Evolutionary conservation across 495 filamentous ascomycete genomes (phyloP).

Genomic region (Chaetomium cochliodes): DNA sequence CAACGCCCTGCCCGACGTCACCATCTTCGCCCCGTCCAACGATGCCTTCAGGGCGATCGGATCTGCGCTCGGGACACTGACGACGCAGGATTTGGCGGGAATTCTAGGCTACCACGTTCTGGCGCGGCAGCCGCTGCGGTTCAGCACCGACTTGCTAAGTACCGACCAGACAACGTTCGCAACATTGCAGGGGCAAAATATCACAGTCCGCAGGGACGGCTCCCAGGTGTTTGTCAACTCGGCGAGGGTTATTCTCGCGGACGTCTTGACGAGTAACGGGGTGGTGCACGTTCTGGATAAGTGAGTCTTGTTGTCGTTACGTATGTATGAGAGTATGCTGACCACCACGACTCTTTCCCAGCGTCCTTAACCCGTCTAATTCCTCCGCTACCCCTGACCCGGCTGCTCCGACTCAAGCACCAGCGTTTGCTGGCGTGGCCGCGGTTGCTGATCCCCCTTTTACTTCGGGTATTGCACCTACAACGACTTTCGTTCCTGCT

Average conservation of each 20-base stretch:
- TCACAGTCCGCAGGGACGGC: conserved; percentile 45
- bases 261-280: conserved; percentile 53
- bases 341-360: conserved; percentile 1
- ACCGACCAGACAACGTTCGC: conserved; percentile 37
- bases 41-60: conserved; percentile 31
- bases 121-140: conserved; percentile 39
- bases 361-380: conserved; percentile 36
- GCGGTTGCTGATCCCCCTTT: conserved; percentile 39
- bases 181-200: conserved; percentile 39
- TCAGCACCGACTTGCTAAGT: conserved; percentile 39
- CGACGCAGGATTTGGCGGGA: conserved; percentile 19
- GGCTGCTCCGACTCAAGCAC: conserved; percentile 35
- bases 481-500: conserved; percentile 40
- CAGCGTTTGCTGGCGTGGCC: conserved; percentile 40
- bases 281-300: conserved; percentile 55
- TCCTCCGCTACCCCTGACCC: conserved; percentile 32
- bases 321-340: background rate
- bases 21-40: conserved; percentile 56
- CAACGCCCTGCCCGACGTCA: conserved; percentile 50
- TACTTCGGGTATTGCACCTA: conserved; percentile 41
- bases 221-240: conserved; percentile 52
- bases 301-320: conserved; percentile 24
- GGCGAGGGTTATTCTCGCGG: conserved; percentile 46
- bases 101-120: conserved; percentile 38
- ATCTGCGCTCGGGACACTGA: conserved; percentile 20